Evolutionary conservation across 2,329 filamentous ascomycete genomes (phyloP).

Genomic region (Cadophora sp.): DNA sequence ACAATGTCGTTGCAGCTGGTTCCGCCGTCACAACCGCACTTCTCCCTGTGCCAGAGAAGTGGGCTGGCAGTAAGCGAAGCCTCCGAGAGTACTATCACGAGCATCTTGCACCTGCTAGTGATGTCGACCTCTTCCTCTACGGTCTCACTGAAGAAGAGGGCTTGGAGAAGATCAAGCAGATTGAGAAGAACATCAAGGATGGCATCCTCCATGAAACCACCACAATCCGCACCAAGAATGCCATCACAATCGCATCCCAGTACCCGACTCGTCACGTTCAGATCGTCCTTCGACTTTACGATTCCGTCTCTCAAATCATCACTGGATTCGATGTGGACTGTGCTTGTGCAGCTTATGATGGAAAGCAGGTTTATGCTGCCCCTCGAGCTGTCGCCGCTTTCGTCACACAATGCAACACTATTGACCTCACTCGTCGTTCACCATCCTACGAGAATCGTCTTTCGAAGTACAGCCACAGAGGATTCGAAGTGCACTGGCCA

Average conservation of each 20-base stretch:
- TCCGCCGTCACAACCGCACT: conserved; percentile 82
- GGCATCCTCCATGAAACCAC: conserved; percentile 84
- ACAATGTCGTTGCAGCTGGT: conserved; percentile 81
- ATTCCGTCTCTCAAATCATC: conserved; percentile 82
- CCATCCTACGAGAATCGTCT: conserved; percentile 88
- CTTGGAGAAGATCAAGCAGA: conserved; percentile 82
- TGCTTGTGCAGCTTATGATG: conserved; percentile 81
- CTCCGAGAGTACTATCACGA: conserved; percentile 81
- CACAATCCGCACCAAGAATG: conserved; percentile 84
- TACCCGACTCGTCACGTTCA: conserved; percentile 84
- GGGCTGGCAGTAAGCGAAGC: conserved; percentile 66
- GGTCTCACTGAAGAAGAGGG: conserved; percentile 79
- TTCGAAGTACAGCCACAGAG: conserved; percentile 83
- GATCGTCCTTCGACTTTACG: conserved; percentile 86
- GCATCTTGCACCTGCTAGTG: conserved; percentile 80
- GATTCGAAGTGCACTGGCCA: conserved; percentile 85
- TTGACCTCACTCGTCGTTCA: conserved; percentile 80
- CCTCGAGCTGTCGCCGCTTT: conserved; percentile 80
- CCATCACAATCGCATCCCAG: conserved; percentile 83
- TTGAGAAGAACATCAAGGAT: conserved; percentile 77
- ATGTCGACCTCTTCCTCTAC: conserved; percentile 87
- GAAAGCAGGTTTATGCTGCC: conserved; percentile 78
- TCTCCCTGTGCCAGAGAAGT: conserved; percentile 70
- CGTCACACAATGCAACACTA: conserved; percentile 81
- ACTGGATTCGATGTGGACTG: conserved; percentile 91